Base-by-base conservation (phyloP, 2,329 filamentous ascomycete genomes). In the Daldinia eschscholtzii region DNA sequence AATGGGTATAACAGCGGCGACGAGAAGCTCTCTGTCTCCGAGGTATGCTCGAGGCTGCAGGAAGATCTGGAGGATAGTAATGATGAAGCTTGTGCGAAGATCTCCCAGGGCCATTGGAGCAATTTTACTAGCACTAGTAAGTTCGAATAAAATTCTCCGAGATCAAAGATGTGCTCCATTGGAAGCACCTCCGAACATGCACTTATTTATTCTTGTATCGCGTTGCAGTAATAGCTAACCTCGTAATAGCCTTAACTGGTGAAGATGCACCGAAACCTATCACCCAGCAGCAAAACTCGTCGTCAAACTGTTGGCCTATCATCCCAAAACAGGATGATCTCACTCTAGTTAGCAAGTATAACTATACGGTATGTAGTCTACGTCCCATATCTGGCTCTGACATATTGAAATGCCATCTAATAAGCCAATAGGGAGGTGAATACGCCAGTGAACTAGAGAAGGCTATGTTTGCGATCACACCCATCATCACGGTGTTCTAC, bases 401-500 rank as follows among this genome's bases (percentile, higher is more conserved):
- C 15, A 12, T 12, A 7, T 23, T 13, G 23, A 35, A 48, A 7
- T 18, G 13, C n/a, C 20, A 13, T 13, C n/a, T 33, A 4, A 23
- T 13, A 35, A 3, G 1, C 23, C 2, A 44, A 59, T 23, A 73
- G 71, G 71, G 62, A 12, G 65, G 50, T 33, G 13, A 41, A 10
- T n/a, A 39, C 3, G 39, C 42, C 10, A 46, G 33, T 13, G 65
- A 67, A 7, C 33, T 41, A 15, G 41, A 60, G 15, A 44, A 37
- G 28, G 68, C 71, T 33, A 10, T 50, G n/a, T 72, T 33, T 37
- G 68, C 63, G n/a, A 72, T 76, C 35, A 76, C 74, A 0, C 74
- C 74, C 1, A 67, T 75, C 18, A 57, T 76, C 15, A 76, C 74
- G 0, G 42, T 75, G 15, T 75, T 74, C 57, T 76, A 68, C 10